A percentile compares a stretch with the other conserved stretches of the same genome.
phyloP scores from a whole-genome alignment of 176 grass and related monocot genomes.

The Phyllostachys edulis region DNA sequence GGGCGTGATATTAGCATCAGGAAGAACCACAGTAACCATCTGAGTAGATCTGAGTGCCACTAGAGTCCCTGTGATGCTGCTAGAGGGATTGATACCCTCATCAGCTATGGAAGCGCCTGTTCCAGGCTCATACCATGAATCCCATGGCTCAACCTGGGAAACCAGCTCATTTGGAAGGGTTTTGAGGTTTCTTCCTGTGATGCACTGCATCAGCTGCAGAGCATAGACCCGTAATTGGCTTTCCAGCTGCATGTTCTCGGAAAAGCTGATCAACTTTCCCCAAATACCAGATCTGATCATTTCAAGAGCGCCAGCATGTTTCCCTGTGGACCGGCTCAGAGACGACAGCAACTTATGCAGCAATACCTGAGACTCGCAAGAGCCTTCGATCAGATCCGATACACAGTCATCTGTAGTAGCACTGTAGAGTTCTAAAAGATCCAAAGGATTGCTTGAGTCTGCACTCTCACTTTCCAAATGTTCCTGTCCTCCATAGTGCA shows the following conservation, averaged over 20 bases:
- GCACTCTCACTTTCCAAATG: constrained; percentile 31
- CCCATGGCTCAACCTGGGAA: constrained; percentile 83
- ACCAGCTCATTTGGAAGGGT: constrained; percentile 73
- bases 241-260: constrained; percentile 72
- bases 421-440: constrained; percentile 69
- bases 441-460: constrained; percentile 41
- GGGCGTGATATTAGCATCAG: constrained; percentile 60
- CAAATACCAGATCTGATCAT: constrained; percentile 70
- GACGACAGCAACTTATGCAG: constrained; percentile 74
- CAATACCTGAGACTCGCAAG: constrained; percentile 38
- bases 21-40: constrained; percentile 50
- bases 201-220: constrained; percentile 84
- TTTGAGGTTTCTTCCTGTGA: constrained; percentile 80
- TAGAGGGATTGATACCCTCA: constrained; percentile 43
- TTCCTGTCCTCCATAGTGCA: constrained; percentile 53
- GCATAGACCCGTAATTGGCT: constrained; percentile 71
- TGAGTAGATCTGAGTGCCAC: constrained; percentile 89
- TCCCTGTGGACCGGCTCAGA: constrained; percentile 55
- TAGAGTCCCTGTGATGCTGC: constrained; percentile 72
- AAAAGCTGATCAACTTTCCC: constrained; percentile 70
- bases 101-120: constrained; percentile 32
- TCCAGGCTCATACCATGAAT: constrained; percentile 78
- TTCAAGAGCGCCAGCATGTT: constrained; percentile 59
- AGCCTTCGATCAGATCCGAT: constrained; percentile 44
- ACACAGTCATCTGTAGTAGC: constrained; percentile 49